Conservation (phyloP, 768 basidiomycete species). For the Suillus plorans region DNA sequence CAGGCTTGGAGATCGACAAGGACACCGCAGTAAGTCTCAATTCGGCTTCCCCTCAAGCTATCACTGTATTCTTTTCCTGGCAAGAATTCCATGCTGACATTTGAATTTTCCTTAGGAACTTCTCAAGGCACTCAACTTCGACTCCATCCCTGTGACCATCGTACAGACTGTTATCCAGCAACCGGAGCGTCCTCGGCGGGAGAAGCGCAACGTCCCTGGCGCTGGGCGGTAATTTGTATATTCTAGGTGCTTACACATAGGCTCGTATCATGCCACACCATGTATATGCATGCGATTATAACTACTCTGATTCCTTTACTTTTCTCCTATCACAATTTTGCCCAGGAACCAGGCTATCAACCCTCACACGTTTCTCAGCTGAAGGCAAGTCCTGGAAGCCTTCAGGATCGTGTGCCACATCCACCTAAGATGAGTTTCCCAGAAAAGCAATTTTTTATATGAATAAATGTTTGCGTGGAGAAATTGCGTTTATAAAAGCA, state of each 20-base stretch:
- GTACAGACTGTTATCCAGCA: constrained; percentile 60
- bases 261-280: constrained; percentile 13
- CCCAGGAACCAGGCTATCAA: not conserved
- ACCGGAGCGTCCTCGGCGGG: constrained; percentile 74
- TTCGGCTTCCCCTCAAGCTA: not conserved
- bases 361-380: not conserved
- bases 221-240: constrained; percentile 51
- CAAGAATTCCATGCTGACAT: not conserved
- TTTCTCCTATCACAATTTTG: constrained; percentile 2
- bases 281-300: constrained; percentile 13
- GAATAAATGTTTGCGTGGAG: not conserved
- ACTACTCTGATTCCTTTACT: not conserved
- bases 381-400: not conserved
- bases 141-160: constrained; percentile 72
- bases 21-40: constrained; percentile 83
- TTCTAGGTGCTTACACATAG: constrained; percentile 8
- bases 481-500: not conserved
- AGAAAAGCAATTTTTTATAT: not conserved
- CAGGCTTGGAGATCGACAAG: constrained; percentile 82
- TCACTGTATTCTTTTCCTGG: not conserved
- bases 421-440: not conserved
- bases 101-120: constrained; percentile 57
- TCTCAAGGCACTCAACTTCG: constrained; percentile 91
- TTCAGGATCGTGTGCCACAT: not conserved
- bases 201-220: constrained; percentile 80